These are phyloP conservation scores for Blastobotrys raffinosifermentans DNA, from an alignment of 1,139 yeast species.

Conservation along the genomic window DNA sequence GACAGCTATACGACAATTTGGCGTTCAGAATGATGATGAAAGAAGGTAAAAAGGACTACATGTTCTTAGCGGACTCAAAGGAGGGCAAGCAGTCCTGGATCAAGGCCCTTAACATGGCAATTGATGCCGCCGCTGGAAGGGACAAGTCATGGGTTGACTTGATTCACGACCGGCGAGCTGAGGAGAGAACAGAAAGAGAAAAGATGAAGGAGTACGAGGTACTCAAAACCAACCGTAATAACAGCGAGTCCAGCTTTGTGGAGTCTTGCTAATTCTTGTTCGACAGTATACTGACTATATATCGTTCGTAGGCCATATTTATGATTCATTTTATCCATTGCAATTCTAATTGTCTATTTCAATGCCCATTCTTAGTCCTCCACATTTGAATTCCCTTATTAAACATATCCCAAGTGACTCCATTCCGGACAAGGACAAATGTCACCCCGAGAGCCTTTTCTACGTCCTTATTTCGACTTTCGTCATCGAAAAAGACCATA, in stretches of 20 bases:
- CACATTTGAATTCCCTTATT: constrained; percentile 25
- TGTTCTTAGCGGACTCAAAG: constrained; percentile 56
- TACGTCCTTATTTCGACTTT: constrained; percentile 59
- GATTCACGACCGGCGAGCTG: constrained; percentile 22
- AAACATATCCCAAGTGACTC: constrained; percentile 47
- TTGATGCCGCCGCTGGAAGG: constrained; percentile 26
- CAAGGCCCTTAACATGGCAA: constrained; percentile 24
- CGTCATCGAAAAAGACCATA: constrained; percentile 67
- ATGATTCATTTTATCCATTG: neutral
- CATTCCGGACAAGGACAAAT: constrained; percentile 50
- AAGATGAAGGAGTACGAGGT: constrained; percentile 10
- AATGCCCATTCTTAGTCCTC: constrained; percentile 12
- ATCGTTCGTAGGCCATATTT: neutral
- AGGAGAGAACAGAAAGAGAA: constrained; percentile 11
- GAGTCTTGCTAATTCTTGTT: constrained; percentile 6
- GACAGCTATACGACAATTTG: constrained; percentile 31
- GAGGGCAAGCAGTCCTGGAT: constrained; percentile 53
- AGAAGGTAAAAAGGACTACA: constrained; percentile 54
- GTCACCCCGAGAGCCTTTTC: constrained; percentile 50
- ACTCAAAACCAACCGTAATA: constrained; percentile 11
- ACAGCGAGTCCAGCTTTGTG: constrained; percentile 12
- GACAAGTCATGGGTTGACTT: constrained; percentile 30
- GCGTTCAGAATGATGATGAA: constrained; percentile 53
- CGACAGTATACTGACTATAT: neutral
- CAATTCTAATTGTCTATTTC: neutral